phyloP scores from a whole-genome alignment of 1,284 basidiomycete species.

The Tylopilus sp. region DNA sequence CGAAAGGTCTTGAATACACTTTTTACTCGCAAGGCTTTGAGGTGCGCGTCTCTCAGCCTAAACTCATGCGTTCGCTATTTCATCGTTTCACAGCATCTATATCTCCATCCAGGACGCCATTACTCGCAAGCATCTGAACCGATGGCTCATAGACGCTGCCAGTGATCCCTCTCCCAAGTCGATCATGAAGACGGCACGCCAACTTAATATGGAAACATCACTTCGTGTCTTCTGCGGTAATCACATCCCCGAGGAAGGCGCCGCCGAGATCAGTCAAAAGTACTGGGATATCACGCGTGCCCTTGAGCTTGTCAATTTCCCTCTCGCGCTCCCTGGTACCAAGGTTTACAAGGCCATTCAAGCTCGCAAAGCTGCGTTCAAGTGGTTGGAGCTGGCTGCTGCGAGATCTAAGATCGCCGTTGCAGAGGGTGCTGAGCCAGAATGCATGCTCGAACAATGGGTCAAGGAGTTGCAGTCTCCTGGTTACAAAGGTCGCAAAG shows the following conservation, averaged over 20 bases:
- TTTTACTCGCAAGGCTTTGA: constrained; percentile 91
- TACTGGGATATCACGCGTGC: constrained; percentile 97
- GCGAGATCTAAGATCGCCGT: constrained; percentile 80
- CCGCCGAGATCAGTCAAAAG: constrained; percentile 82
- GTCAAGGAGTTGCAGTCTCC: constrained; percentile 72
- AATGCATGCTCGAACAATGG: constrained; percentile 95
- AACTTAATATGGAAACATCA: constrained; percentile 97
- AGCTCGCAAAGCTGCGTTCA: constrained; percentile 86
- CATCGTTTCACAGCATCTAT: constrained; percentile 63
- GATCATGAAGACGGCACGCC: constrained; percentile 90
- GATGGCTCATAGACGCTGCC: constrained; percentile 65
- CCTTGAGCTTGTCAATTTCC: constrained; percentile 98
- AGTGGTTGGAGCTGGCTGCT: constrained; percentile 81
- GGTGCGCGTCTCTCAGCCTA: constrained; percentile 46
- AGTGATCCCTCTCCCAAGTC: constrained; percentile 50
- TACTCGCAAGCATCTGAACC: constrained; percentile 70
- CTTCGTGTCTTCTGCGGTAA: constrained; percentile 92
- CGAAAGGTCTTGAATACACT: constrained; percentile 88
- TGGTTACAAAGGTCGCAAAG: constrained; percentile 72
- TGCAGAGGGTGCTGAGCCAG: constrained; percentile 77
- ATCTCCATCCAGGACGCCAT: constrained; percentile 84
- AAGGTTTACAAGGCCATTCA: constrained; percentile 95
- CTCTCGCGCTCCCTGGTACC: constrained; percentile 91
- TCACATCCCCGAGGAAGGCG: constrained; percentile 81
- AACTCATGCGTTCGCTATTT: neutral